A percentile compares a stretch with the other conserved stretches of the same genome.
phyloP scores from a whole-genome alignment of 164 flowering plant species.

The Annona squamosa region DNA sequence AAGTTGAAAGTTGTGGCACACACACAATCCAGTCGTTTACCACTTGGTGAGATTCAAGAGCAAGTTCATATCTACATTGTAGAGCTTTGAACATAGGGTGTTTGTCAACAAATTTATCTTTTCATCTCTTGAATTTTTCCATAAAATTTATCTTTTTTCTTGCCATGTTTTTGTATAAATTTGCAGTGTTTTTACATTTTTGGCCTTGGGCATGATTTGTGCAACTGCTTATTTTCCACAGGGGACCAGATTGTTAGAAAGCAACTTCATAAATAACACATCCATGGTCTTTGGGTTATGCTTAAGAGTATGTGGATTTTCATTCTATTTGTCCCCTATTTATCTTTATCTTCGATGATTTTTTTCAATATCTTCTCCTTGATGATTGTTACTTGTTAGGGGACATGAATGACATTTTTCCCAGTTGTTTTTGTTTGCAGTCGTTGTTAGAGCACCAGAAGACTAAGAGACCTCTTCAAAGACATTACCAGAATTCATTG shows the following conservation, averaged over 20 bases:
- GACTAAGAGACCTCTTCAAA: slow-evolving; percentile 69
- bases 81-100: too few species aligned
- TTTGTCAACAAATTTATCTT: too few species aligned
- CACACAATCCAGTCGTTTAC: too few species aligned
- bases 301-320: slow-evolving; percentile 53
- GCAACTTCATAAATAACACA: slow-evolving; percentile 91
- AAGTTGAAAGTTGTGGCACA: too few species aligned
- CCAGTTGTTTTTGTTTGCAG: slow-evolving; percentile 24
- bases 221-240: slow-evolving; percentile 22
- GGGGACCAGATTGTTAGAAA: slow-evolving; percentile 76
- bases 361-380: neutral
- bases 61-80: too few species aligned
- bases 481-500: slow-evolving; percentile 80
- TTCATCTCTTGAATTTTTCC: neutral
- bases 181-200: neutral
- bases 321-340: neutral
- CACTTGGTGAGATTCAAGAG: too few species aligned
- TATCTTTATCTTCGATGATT: neutral
- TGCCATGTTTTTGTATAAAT: too few species aligned
- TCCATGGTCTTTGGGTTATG: slow-evolving; percentile 90
- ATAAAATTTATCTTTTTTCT: neutral
- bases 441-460: slow-evolving; percentile 87
- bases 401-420: neutral
- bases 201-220: neutral
- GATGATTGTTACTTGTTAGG: neutral